These are phyloP conservation scores for Debaryomyces tyrocola DNA, from an alignment of 805 yeast species.

Conservation along the genomic window DNA sequence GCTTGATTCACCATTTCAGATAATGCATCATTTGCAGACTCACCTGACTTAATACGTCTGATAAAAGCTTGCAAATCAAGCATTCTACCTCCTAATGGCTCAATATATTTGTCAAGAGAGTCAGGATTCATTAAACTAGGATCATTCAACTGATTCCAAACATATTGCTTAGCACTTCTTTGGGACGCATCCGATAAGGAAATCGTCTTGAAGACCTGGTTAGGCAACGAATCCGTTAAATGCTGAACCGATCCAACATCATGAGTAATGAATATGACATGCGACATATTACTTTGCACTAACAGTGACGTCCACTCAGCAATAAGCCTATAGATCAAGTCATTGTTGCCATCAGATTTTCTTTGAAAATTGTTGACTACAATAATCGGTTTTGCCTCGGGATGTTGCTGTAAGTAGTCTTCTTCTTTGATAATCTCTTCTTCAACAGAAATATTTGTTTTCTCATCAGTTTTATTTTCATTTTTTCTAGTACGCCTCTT, in stretches of 20 bases:
- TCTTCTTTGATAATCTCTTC: slow-evolving; percentile 61
- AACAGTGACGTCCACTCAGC: slow-evolving; percentile 89
- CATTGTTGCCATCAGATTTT: slow-evolving; percentile 51
- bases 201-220: slow-evolving; percentile 77
- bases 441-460: slow-evolving; percentile 8
- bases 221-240: slow-evolving; percentile 74
- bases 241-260: slow-evolving; percentile 76
- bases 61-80: slow-evolving; percentile 87
- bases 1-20: slow-evolving; percentile 80
- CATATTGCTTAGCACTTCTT: slow-evolving; percentile 68
- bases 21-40: slow-evolving; percentile 72
- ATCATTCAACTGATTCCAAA: slow-evolving; percentile 51
- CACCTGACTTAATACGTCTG: slow-evolving; percentile 87
- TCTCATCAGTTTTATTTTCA: background rate
- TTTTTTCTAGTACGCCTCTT: slow-evolving; percentile 15
- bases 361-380: slow-evolving; percentile 74
- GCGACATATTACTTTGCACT: slow-evolving; percentile 78
- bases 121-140: slow-evolving; percentile 21
- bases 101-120: slow-evolving; percentile 55
- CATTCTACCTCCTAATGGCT: slow-evolving; percentile 93
- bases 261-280: slow-evolving; percentile 83
- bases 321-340: slow-evolving; percentile 67
- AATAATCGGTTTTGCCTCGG: slow-evolving; percentile 81
- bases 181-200: slow-evolving; percentile 79
- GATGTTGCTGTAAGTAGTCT: slow-evolving; percentile 80